Evolutionary conservation across 2,329 filamentous ascomycete species (phyloP).

Genomic region (Knufia fluminis): DNA sequence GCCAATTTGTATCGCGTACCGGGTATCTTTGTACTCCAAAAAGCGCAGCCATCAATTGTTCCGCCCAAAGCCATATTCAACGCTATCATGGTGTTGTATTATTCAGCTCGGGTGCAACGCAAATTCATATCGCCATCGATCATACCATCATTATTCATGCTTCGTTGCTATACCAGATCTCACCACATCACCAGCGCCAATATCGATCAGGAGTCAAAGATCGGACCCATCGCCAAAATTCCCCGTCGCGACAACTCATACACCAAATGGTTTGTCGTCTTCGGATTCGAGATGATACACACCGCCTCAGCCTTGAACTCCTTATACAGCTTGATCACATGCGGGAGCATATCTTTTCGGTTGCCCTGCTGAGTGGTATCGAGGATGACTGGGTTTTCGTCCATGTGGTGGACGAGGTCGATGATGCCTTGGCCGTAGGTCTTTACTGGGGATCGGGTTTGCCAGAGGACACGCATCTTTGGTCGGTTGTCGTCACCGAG

Average conservation of each 20-base stretch:
- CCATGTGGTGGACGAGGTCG: conserved; percentile 26
- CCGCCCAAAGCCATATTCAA: too few species aligned
- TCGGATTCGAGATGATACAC: conserved; percentile 30
- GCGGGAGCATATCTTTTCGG: conserved; percentile 27
- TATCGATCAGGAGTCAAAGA: conserved; percentile 25
- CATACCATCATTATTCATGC: background rate
- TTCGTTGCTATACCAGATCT: background rate
- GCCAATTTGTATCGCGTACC: too few species aligned
- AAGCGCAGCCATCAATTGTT: too few species aligned
- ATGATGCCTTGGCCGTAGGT: conserved; percentile 30
- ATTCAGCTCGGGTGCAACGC: background rate
- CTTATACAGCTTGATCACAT: conserved; percentile 3
- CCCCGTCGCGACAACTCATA: conserved; percentile 32
- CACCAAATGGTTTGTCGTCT: conserved; percentile 30
- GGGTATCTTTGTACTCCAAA: too few species aligned
- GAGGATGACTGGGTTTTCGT: conserved; percentile 28
- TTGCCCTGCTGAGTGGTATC: conserved; percentile 27
- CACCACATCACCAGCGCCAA: too few species aligned
- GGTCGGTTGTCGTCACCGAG: conserved; percentile 24
- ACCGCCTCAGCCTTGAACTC: conserved; percentile 31
- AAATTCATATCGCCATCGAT: background rate
- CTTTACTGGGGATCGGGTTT: conserved; percentile 27
- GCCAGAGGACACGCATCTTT: conserved; percentile 28
- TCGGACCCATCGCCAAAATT: conserved; percentile 29
- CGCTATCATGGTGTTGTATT: too few species aligned